These are phyloP conservation scores for Seiridium unicorne DNA, from an alignment of 2,329 filamentous ascomycete genomes.

Conservation along the genomic window DNA sequence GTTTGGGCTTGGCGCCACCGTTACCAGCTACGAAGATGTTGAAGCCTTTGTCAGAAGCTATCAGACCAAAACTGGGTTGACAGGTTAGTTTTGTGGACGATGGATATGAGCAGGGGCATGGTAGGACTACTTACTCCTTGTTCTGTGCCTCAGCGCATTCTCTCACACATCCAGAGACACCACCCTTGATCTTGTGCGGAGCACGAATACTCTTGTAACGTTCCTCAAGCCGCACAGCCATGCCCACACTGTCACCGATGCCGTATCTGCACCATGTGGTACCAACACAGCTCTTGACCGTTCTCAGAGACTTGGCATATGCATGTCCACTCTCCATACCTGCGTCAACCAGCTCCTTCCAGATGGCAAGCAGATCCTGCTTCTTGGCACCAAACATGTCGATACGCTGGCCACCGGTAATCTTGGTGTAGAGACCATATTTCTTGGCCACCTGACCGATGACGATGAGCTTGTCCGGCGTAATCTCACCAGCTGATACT, in stretches of 20 bases:
- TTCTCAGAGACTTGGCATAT: slow-evolving; percentile 84
- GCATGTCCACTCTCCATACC: slow-evolving; percentile 91
- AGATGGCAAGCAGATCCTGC: slow-evolving; percentile 80
- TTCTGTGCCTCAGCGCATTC: slow-evolving; percentile 92
- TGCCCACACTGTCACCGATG: slow-evolving; percentile 85
- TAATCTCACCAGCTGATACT: slow-evolving; percentile 83
- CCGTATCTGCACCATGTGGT: slow-evolving; percentile 90
- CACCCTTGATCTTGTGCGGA: slow-evolving; percentile 89
- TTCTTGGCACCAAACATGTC: slow-evolving; percentile 92
- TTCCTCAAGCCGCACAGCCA: slow-evolving; percentile 85
- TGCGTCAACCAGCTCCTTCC: slow-evolving; percentile 75
- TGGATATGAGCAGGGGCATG: background rate
- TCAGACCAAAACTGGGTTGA: slow-evolving; percentile 70
- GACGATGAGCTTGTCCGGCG: slow-evolving; percentile 77
- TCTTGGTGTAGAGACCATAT: slow-evolving; percentile 84
- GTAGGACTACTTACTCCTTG: slow-evolving; percentile 65
- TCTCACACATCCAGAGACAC: slow-evolving; percentile 86
- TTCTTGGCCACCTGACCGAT: slow-evolving; percentile 84
- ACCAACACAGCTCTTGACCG: slow-evolving; percentile 89
- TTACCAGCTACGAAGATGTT: slow-evolving; percentile 92
- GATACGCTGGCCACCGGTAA: slow-evolving; percentile 87
- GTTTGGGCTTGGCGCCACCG: slow-evolving; percentile 79
- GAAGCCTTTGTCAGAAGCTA: slow-evolving; percentile 89
- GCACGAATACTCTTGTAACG: slow-evolving; percentile 88
- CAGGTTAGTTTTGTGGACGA: background rate